A percentile compares a stretch with the other conserved stretches of the same genome.
phyloP scores from a whole-genome alignment of 1,284 basidiomycete species.

The Ceratobasidium sp. region DNA sequence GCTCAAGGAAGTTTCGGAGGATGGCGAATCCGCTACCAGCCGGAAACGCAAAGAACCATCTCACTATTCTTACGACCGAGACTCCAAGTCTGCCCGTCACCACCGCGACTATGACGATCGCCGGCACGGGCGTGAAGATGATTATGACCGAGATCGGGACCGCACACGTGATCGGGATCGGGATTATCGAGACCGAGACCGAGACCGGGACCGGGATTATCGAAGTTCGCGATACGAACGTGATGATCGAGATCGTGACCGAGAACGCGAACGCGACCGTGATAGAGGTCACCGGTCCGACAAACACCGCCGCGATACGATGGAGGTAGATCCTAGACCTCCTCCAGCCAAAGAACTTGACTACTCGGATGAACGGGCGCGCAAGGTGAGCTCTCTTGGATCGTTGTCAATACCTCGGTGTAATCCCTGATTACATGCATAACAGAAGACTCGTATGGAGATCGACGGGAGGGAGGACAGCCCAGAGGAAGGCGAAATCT shows the following conservation, averaged over 20 bases:
- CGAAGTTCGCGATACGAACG: conserved; percentile 44
- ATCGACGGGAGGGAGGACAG: conserved; percentile 65
- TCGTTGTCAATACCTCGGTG: not conserved
- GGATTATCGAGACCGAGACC: conserved; percentile 48
- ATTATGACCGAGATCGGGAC: conserved; percentile 59
- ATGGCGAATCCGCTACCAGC: conserved; percentile 80
- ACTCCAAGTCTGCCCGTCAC: conserved; percentile 43
- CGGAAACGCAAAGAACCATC: conserved; percentile 78
- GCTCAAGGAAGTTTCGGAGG: conserved; percentile 79
- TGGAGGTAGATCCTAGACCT: conserved; percentile 33
- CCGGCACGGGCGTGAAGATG: conserved; percentile 51
- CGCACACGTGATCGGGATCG: conserved; percentile 52
- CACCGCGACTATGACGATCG: conserved; percentile 52
- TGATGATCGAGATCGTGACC: conserved; percentile 56
- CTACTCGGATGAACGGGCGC: conserved; percentile 59
- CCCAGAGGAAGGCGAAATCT: conserved; percentile 87
- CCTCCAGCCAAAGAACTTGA: conserved; percentile 49
- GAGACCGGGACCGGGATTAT: conserved; percentile 48
- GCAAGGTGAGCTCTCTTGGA: conserved; percentile 67
- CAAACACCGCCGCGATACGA: conserved; percentile 54
- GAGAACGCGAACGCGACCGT: conserved; percentile 59
- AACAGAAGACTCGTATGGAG: conserved; percentile 36
- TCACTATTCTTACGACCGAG: conserved; percentile 58
- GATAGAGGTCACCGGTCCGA: conserved; percentile 65
- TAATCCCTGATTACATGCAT: not conserved